Evolutionary conservation across 1,284 basidiomycete genomes (phyloP).

Genomic region (Malassezia japonica): DNA sequence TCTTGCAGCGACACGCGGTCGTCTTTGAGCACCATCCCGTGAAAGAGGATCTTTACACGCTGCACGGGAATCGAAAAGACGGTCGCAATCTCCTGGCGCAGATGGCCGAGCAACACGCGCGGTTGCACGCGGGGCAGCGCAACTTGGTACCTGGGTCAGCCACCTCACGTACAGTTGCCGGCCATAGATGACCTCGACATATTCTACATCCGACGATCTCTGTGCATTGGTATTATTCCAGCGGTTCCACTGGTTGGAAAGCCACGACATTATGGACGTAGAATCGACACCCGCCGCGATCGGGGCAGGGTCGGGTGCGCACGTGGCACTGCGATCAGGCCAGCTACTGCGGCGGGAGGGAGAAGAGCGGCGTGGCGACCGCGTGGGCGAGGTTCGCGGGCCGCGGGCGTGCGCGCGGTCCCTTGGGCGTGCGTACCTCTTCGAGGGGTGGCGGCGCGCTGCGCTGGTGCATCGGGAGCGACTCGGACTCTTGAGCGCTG

Average conservation of each 20-base stretch:
- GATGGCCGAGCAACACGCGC: constrained; percentile 27
- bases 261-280: constrained; percentile 39
- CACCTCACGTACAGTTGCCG: constrained; percentile 27
- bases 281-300: background rate
- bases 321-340: background rate
- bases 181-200: constrained; percentile 37
- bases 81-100: constrained; percentile 34
- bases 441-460: background rate
- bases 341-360: constrained; percentile 12
- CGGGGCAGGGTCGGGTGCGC: background rate
- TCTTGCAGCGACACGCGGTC: constrained; percentile 30
- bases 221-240: constrained; percentile 11
- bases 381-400: background rate
- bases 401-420: background rate
- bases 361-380: constrained; percentile 13
- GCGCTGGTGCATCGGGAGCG: constrained; percentile 12
- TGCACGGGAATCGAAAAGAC: constrained; percentile 33
- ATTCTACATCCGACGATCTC: constrained; percentile 1
- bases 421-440: background rate
- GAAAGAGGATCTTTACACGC: constrained; percentile 32
- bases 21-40: constrained; percentile 38
- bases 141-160: constrained; percentile 23
- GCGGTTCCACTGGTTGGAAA: constrained; percentile 44
- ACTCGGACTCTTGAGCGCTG: background rate
- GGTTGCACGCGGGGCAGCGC: constrained; percentile 20